Percentiles rank a stretch among this genome's conserved stretches.
These are phyloP conservation scores for Alternaria gansuensis DNA, from an alignment of 2,329 filamentous ascomycete genomes.

Conservation along the genomic window DNA sequence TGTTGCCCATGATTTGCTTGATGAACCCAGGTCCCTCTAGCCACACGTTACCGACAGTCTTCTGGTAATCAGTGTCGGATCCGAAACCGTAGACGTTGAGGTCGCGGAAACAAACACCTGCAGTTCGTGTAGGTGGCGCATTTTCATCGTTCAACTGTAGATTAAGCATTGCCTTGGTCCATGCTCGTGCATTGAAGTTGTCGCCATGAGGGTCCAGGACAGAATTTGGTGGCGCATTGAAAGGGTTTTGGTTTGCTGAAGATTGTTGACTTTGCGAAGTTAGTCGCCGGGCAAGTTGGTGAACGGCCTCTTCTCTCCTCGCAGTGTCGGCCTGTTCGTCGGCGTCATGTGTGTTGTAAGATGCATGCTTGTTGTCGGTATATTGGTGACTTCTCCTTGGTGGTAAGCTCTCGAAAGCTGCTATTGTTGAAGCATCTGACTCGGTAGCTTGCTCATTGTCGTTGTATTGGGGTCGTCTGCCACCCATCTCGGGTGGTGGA, in stretches of 20 bases:
- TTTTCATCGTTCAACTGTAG: slow-evolving; percentile 55
- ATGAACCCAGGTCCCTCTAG: slow-evolving; percentile 53
- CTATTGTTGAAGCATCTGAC: slow-evolving; percentile 49
- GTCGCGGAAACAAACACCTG: slow-evolving; percentile 58
- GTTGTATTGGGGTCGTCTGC: slow-evolving; percentile 28
- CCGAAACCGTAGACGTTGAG: slow-evolving; percentile 62
- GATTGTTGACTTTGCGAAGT: slow-evolving; percentile 54
- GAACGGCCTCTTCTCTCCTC: slow-evolving; percentile 50
- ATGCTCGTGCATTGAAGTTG: slow-evolving; percentile 59
- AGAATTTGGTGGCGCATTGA: slow-evolving; percentile 54
- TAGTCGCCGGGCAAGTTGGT: slow-evolving; percentile 54
- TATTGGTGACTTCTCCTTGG: slow-evolving; percentile 32
- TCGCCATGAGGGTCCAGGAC: slow-evolving; percentile 57
- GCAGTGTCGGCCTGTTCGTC: slow-evolving; percentile 32
- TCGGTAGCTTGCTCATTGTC: slow-evolving; percentile 32
- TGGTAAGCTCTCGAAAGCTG: slow-evolving; percentile 38
- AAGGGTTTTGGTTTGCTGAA: slow-evolving; percentile 51
- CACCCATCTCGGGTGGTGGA: slow-evolving; percentile 43
- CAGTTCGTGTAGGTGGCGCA: slow-evolving; percentile 55
- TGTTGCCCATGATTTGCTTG: slow-evolving; percentile 48
- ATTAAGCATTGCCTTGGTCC: slow-evolving; percentile 62
- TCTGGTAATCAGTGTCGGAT: slow-evolving; percentile 61
- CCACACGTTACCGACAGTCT: slow-evolving; percentile 60
- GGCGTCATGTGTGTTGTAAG: slow-evolving; percentile 35
- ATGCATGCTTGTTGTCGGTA: slow-evolving; percentile 30